Percentiles rank a stretch among this genome's conserved stretches.
phyloP scores from a whole-genome alignment of 441 rosid genomes.

The Adansonia madagascariensis region DNA sequence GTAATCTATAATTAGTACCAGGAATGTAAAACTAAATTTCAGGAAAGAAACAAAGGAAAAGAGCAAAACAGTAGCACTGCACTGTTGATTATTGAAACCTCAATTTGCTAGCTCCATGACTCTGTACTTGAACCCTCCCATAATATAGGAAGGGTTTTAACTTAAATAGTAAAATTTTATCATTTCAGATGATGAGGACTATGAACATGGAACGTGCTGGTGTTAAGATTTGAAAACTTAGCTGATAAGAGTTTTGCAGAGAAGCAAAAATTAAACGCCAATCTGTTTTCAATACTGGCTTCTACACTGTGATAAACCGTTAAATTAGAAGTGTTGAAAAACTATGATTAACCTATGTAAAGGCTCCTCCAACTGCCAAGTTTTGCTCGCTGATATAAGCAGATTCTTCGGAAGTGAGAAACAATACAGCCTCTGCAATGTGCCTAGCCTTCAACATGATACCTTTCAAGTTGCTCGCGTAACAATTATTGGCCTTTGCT shows the following conservation, averaged over 20 bases:
- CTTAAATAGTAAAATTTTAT: no score
- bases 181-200: conserved; percentile 40
- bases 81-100: neutral
- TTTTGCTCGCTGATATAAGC: conserved; percentile 78
- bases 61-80: neutral
- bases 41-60: neutral
- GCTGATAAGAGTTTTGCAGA: neutral
- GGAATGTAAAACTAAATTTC: neutral
- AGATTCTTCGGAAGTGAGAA: conserved; percentile 84
- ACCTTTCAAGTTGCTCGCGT: conserved; percentile 62
- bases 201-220: conserved; percentile 48
- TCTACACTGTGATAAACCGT: neutral
- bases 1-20: neutral
- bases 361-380: conserved; percentile 82
- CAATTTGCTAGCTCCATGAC: no score
- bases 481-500: conserved; percentile 56
- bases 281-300: neutral
- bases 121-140: neutral
- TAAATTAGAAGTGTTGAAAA: conserved; percentile 24
- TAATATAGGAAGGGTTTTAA: no score
- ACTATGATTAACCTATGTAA: conserved; percentile 56
- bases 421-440: conserved; percentile 78
- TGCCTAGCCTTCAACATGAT: conserved; percentile 66
- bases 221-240: conserved; percentile 37
- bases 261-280: conserved; percentile 15